Percentiles rank a stretch among this genome's conserved stretches.
phyloP scores from a whole-genome alignment of 805 yeast species.

The Kazachstania martiniae region DNA sequence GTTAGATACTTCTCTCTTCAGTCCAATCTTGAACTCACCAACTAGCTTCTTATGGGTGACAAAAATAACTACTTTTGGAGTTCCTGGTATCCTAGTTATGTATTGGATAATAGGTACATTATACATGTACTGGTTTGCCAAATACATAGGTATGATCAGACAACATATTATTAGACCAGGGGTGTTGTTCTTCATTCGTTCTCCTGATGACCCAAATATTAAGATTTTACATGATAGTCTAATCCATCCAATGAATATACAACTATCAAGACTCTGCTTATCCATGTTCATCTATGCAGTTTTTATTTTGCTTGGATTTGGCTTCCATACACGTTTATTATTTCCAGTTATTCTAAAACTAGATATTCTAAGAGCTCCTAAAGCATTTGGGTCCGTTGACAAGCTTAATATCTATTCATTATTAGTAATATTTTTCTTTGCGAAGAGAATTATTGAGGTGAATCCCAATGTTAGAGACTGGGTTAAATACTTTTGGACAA shows the following conservation, averaged over 20 bases:
- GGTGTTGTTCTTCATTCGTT: conserved; percentile 79
- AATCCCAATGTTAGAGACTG: conserved; percentile 26
- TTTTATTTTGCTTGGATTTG: conserved; percentile 68
- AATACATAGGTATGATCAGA: conserved; percentile 78
- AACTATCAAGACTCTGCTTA: conserved; percentile 58
- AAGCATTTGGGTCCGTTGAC: conserved; percentile 1
- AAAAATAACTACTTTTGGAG: conserved; percentile 14
- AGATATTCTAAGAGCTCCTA: conserved; percentile 11
- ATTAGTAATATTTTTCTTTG: conserved; percentile 31
- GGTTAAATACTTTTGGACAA: conserved; percentile 48
- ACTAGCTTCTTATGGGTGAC: conserved; percentile 16
- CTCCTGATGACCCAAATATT: conserved; percentile 89
- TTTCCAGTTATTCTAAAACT: conserved; percentile 29
- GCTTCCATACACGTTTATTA: conserved; percentile 44
- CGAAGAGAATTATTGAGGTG: conserved; percentile 18
- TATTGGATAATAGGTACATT: conserved; percentile 70
- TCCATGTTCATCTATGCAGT: conserved; percentile 67
- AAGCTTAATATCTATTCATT: conserved; percentile 6
- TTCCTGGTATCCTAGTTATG: conserved; percentile 15
- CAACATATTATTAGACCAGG: conserved; percentile 70
- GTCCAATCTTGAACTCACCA: conserved; percentile 17
- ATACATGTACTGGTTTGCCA: conserved; percentile 81
- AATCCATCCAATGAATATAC: conserved; percentile 61
- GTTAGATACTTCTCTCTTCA: conserved; percentile 48
- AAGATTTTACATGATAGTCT: conserved; percentile 80